These are phyloP conservation scores for Penicillium sp. DNA, from an alignment of 2,329 filamentous ascomycete species.

Conservation along the genomic window DNA sequence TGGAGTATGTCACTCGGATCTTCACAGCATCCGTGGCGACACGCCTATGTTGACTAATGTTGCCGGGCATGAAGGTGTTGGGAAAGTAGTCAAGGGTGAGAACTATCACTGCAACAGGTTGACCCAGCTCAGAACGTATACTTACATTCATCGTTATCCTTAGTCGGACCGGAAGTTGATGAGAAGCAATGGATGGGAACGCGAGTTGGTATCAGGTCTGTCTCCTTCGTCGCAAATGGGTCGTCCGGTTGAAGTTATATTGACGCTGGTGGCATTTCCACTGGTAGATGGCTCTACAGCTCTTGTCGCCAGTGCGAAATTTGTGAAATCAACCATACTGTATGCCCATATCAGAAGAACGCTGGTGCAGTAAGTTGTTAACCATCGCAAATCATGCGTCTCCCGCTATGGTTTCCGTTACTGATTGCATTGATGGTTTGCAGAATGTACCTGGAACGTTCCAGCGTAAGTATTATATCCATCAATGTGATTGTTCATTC, in stretches of 20 bases:
- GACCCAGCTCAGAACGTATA: too few relatives aligned
- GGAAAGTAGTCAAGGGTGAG: slow-evolving; percentile 40
- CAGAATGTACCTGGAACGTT: slow-evolving; percentile 43
- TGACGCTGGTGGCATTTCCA: background rate
- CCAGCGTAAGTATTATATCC: slow-evolving; percentile 27
- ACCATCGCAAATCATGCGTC: background rate
- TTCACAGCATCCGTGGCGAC: slow-evolving; percentile 47
- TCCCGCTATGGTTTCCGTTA: background rate
- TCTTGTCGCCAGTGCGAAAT: slow-evolving; percentile 42
- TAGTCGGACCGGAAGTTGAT: slow-evolving; percentile 32
- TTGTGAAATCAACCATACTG: slow-evolving; percentile 40
- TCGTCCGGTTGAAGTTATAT: background rate
- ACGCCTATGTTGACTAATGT: slow-evolving; percentile 47
- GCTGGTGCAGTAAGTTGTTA: slow-evolving; percentile 34
- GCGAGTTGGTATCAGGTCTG: slow-evolving; percentile 36
- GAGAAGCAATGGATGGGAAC: slow-evolving; percentile 32
- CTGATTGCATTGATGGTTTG: background rate
- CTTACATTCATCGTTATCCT: background rate
- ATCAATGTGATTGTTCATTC: background rate
- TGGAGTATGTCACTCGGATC: slow-evolving; percentile 51
- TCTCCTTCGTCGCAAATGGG: background rate
- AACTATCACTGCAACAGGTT: background rate
- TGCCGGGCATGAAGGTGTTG: slow-evolving; percentile 51
- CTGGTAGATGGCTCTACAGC: slow-evolving; percentile 39
- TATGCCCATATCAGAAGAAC: slow-evolving; percentile 41